Percentiles rank a stretch among this genome's conserved stretches.
Evolutionary conservation across 179 eudicot genomes (phyloP).

Genomic region (Silene vulgaris): DNA sequence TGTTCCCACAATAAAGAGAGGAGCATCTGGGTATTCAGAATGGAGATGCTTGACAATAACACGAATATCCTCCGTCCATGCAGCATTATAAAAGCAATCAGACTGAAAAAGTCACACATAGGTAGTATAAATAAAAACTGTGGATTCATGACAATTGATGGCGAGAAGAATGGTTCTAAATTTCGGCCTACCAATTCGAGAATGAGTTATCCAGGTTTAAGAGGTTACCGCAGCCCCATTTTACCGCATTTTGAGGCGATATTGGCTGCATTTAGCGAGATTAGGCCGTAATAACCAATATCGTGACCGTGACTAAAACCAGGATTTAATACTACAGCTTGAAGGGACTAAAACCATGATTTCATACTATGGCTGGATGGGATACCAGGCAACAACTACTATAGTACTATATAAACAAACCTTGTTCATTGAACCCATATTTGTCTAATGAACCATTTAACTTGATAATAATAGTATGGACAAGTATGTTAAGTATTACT

Average conservation of each 20-base stretch:
- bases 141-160: background rate
- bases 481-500: background rate
- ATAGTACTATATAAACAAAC: background rate
- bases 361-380: no score
- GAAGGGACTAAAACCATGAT: no score
- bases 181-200: no score
- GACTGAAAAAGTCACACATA: slow-evolving; percentile 48
- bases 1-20: slow-evolving; percentile 76
- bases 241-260: no score
- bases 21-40: slow-evolving; percentile 56
- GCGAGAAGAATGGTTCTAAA: background rate
- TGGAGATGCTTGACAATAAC: slow-evolving; percentile 59
- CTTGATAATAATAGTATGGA: background rate
- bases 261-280: no score
- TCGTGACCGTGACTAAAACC: no score
- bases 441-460: background rate
- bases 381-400: slow-evolving; percentile 3
- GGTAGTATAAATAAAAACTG: background rate
- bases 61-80: slow-evolving; percentile 86
- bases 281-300: no score
- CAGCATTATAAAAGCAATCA: slow-evolving; percentile 78
- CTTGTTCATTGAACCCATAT: slow-evolving; percentile 2
- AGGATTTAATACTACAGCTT: no score
- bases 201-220: no score
- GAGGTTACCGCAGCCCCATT: no score